Percentiles rank a stretch among this genome's conserved stretches.
Evolutionary conservation across 1,284 basidiomycete genomes (phyloP).

Genomic region (Volvariella surrecta): DNA sequence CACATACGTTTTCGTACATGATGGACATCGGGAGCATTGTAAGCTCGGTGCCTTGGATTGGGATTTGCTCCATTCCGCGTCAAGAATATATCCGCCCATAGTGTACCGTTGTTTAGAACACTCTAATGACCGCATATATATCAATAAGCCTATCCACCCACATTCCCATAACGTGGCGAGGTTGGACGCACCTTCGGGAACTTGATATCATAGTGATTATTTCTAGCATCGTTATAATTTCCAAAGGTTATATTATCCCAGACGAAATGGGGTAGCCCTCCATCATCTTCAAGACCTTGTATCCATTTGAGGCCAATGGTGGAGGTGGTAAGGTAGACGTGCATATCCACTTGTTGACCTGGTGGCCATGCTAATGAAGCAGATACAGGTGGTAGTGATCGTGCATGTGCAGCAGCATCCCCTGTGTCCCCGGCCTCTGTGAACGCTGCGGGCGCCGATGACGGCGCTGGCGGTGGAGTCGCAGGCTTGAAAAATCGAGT

Average conservation of each 20-base stretch:
- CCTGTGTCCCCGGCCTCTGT: conserved; percentile 17
- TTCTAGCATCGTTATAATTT: conserved; percentile 65
- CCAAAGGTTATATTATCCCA: conserved; percentile 85
- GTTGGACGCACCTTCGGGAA: conserved; percentile 57
- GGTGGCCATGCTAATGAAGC: conserved; percentile 50
- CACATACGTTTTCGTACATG: conserved; percentile 73
- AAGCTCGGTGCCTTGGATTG: conserved; percentile 48
- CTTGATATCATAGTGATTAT: conserved; percentile 57
- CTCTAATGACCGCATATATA: conserved; percentile 29
- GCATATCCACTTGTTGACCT: conserved; percentile 55
- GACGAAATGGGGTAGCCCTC: conserved; percentile 53
- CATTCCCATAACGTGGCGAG: conserved; percentile 1
- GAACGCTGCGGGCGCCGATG: conserved; percentile 13
- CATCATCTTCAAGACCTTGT: conserved; percentile 36
- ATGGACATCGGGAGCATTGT: conserved; percentile 53
- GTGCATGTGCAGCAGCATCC: conserved; percentile 18
- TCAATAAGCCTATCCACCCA: neutral
- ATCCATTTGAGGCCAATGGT: conserved; percentile 53
- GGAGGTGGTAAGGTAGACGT: conserved; percentile 68
- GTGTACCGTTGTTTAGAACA: conserved; percentile 72
- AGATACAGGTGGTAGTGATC: conserved; percentile 41
- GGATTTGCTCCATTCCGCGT: conserved; percentile 58
- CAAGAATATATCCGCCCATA: conserved; percentile 86
- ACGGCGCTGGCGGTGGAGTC: conserved; percentile 20
- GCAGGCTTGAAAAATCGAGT: conserved; percentile 31